Evolutionary conservation across 2,329 filamentous ascomycete species (phyloP), one percentile per base, ranked within the genome.

Genomic region (Colletotrichum sidae): DNA sequence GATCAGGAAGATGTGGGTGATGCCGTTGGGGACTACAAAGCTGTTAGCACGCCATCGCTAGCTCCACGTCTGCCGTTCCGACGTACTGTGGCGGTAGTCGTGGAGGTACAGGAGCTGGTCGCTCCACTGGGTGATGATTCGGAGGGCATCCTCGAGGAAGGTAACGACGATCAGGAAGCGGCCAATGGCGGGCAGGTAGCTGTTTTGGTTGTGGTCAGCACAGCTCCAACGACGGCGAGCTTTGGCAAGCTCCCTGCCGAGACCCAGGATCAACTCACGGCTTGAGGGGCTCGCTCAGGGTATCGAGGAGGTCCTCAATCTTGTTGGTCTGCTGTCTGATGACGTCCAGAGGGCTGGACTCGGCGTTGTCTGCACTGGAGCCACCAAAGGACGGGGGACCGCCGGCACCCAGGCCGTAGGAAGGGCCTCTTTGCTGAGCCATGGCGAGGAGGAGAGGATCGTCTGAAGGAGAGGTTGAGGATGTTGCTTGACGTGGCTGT

Each of bases 151-250:
- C 81, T 99, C 96, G 72, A 99, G 86, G 82, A 99, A 99, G 68
- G 96, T 99, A 58, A 98, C 96, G 61, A 99, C 96, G 72, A 99
- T 99, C 71, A 99, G 82, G 80, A 98, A 98, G 71, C 96, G 93
- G 71, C 96, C 96, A 83, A 99, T 95, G 70, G 93, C 93, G 65
- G 96, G 96, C 49, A 99, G 87, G 77, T 97, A 96, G 69, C 94
- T 97, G 76, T 74, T 17, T 64, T 15, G 63, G 54, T 17, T 60
- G 60, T 45, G 54, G 76, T 75, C 60, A 76, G 72, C 67, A 57
- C 42, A 39, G 41, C 35, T 45, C 50, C 60, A 3, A 13, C 45
- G 47, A 65, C 46, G 38, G 46, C 46, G 37, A 66, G 46, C 42
- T 50, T 45, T 37, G 65, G 41, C 50, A 39, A 39, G 51, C 55